Evolutionary conservation across 208 protist genomes (phyloP), one percentile per base, ranked within the genome.

Genomic region (Strigomonas culicis): DNA sequence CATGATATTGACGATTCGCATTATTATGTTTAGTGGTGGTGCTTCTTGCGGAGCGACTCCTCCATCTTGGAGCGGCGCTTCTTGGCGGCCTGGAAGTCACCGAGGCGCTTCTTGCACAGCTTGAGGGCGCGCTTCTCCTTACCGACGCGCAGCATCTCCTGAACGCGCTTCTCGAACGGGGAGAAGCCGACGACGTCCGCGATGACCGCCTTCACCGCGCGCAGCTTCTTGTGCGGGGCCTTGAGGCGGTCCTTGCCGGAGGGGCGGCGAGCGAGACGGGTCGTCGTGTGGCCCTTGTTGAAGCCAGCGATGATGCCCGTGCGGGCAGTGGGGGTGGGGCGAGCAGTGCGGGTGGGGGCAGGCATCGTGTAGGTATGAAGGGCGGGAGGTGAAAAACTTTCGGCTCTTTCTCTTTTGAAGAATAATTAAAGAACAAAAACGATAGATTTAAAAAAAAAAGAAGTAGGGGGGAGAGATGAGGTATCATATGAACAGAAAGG

Each of bases 41-140:
- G 85, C 77, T 92, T 93, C 80, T 97, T 97, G 62, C 93, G 91
- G 25, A 97, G 86, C 19, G 84, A 77, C 77, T 95, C 88, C 84
- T 95, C 90, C 73, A 97, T 80, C 84, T 95, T 91, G 44, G 87
- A 55, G 59, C 93, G 86, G 75, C 94, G 92, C 88, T 97, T 97
- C 84, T 97, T 96, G 27, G 88, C 93, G 10, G 82, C 85, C 46
- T 66, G 86, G 71, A 94, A 86, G 79, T 89, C 77, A 32, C 93
- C 93, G 43, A 97, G 84, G 63, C 93, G 87, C 84, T 95, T 95
- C 82, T 98, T 98, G 84, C 87, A 92, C 70, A 93, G 93, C 79
- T 97, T 97, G 36, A 98, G 81, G 47, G 95, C 95, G 65, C 93
- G 89, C 88, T 98, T 98, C 74, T 98, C 95, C 86, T 95, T 95